Conservation (phyloP, 2,329 filamentous ascomycete species). For the Alternaria incomplexa region DNA sequence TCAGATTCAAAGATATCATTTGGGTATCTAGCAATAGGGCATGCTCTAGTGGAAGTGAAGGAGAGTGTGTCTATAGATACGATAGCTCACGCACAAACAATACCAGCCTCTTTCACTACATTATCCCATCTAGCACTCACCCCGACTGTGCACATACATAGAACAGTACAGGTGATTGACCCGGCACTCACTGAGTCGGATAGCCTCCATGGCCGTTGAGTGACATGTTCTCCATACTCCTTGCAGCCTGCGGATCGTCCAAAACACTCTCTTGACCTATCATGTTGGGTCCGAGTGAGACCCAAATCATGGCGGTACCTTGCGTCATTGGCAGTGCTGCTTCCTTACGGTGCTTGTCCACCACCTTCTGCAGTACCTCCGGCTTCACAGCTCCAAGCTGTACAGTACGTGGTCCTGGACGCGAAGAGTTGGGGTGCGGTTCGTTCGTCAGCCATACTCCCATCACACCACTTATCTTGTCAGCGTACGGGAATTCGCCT, state of each 20-base stretch:
- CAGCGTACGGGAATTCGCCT: not conserved
- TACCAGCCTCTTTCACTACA: not conserved
- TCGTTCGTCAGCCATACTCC: not conserved
- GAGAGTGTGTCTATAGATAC: not conserved
- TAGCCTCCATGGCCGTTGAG: not conserved
- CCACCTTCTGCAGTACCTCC: not conserved
- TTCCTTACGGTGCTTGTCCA: not conserved
- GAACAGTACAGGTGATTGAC: accelerated
- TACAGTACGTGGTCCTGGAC: not conserved
- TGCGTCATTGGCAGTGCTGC: too few relatives aligned
- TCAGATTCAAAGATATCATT: not conserved
- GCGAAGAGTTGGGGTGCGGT: not conserved
- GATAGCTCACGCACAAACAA: not conserved
- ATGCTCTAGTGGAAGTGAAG: not conserved
- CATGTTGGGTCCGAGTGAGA: too few relatives aligned
- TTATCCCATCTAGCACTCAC: not conserved
- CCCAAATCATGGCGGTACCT: too few relatives aligned
- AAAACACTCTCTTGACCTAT: too few relatives aligned
- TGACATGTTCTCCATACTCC: not conserved
- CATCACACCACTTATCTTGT: not conserved
- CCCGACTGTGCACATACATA: not conserved
- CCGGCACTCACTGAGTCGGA: not conserved
- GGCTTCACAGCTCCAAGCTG: not conserved
- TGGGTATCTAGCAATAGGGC: not conserved
- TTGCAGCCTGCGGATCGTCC: too few relatives aligned